Evolutionary conservation across 1,284 basidiomycete genomes (phyloP).

Genomic region (Sporisorium sorghi): DNA sequence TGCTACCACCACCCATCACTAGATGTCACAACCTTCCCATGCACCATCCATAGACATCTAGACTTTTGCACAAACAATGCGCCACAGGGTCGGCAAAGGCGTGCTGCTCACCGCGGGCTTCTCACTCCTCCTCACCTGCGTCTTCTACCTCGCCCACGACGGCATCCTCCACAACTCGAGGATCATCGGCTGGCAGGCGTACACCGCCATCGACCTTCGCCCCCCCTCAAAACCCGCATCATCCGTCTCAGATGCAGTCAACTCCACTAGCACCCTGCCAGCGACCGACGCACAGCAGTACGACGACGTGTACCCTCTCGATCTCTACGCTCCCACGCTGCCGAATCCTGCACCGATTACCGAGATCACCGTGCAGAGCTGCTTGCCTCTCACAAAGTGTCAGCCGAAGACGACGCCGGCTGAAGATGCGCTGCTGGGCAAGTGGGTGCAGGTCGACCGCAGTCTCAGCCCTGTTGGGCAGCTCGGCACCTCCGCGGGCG

Average conservation of each 20-base stretch:
- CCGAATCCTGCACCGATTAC: constrained; percentile 71
- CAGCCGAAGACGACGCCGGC: constrained; percentile 78
- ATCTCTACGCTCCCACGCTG: constrained; percentile 56
- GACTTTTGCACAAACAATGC: constrained; percentile 33
- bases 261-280: background rate
- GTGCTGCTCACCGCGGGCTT: constrained; percentile 40
- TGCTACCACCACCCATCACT: background rate
- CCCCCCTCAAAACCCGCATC: constrained; percentile 10
- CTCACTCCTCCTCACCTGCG: constrained; percentile 40
- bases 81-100: constrained; percentile 29
- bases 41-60: background rate
- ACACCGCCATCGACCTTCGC: constrained; percentile 29
- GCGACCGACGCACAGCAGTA: constrained; percentile 10
- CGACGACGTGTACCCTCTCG: constrained; percentile 53
- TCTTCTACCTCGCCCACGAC: constrained; percentile 52
- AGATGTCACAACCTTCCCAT: background rate
- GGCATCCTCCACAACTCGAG: constrained; percentile 25
- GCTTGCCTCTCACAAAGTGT: constrained; percentile 77
- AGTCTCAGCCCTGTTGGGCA: constrained; percentile 77
- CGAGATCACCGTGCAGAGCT: constrained; percentile 80
- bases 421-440: constrained; percentile 81
- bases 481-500: constrained; percentile 25
- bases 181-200: constrained; percentile 54
- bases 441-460: constrained; percentile 85
- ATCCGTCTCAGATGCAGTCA: background rate